Conservation (phyloP, 306 rosid species). For the Medicago arabica region DNA sequence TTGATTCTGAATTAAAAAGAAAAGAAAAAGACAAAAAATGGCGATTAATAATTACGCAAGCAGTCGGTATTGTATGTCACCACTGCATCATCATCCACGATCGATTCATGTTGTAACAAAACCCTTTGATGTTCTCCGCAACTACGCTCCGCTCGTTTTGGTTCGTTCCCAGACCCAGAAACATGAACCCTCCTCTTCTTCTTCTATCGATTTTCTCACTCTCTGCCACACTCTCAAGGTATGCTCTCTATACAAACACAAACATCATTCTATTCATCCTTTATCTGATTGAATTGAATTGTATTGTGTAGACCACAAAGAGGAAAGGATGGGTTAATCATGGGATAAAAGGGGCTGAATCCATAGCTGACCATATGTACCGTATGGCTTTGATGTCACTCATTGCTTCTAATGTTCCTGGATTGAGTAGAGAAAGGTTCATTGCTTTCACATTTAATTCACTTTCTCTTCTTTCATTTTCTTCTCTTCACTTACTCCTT, state of each 20-base stretch:
- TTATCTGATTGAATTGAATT: neutral
- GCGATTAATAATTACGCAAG: too few relatives aligned
- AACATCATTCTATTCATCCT: too few relatives aligned
- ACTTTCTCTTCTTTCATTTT: conserved; percentile 20
- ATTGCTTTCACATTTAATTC: conserved; percentile 38
- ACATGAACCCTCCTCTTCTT: conserved; percentile 45
- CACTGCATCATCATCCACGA: too few relatives aligned
- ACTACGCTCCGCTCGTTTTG: too few relatives aligned
- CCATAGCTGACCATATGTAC: conserved; percentile 94
- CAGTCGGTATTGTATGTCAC: too few relatives aligned
- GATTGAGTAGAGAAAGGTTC: conserved; percentile 86
- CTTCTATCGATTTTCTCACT: conserved; percentile 87
- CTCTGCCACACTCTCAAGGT: conserved; percentile 84
- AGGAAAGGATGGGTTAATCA: conserved; percentile 97
- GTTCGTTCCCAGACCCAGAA: too few relatives aligned
- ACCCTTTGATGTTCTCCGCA: too few relatives aligned
- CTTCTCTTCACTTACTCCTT: neutral
- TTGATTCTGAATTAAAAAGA: too few relatives aligned
- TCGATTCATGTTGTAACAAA: too few relatives aligned
- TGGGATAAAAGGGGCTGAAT: conserved; percentile 86
- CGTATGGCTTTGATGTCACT: conserved; percentile 93
- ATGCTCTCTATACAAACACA: too few relatives aligned
- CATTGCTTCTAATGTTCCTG: conserved; percentile 75
- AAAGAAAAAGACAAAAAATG: too few relatives aligned
- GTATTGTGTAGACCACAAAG: conserved; percentile 72